phyloP scores from a whole-genome alignment of 2,329 filamentous ascomycete genomes.

The Cytospora chrysosperma region DNA sequence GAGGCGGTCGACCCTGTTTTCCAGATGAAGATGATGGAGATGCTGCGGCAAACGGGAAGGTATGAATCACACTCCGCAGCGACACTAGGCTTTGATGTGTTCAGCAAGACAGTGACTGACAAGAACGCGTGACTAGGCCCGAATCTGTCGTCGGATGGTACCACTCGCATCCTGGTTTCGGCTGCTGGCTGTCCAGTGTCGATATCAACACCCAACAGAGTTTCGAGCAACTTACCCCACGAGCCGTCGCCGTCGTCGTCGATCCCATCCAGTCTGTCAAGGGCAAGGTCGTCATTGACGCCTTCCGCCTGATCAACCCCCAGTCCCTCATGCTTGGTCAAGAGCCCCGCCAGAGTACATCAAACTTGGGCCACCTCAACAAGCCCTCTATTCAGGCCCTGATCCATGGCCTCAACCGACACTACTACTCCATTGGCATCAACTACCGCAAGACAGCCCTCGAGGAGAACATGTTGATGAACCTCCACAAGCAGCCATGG shows the following conservation, averaged over 20 bases:
- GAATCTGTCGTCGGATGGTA: slow-evolving; percentile 99
- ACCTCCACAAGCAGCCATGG: slow-evolving; percentile 99
- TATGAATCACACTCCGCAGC: slow-evolving; percentile 41
- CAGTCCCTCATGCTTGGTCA: slow-evolving; percentile 98
- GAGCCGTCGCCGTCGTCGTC: slow-evolving; percentile 95
- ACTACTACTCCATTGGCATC: slow-evolving; percentile 99
- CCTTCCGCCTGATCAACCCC: slow-evolving; percentile 97
- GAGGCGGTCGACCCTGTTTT: slow-evolving; percentile 98
- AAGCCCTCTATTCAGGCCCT: slow-evolving; percentile 99
- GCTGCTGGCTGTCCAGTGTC: slow-evolving; percentile 97
- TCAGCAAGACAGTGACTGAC: background rate
- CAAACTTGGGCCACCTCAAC: slow-evolving; percentile 95
- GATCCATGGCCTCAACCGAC: slow-evolving; percentile 95
- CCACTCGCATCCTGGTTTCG: slow-evolving; percentile 98
- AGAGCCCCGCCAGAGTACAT: slow-evolving; percentile 95
- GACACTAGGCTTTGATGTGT: background rate
- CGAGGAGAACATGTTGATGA: slow-evolving; percentile 99
- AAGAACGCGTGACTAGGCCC: slow-evolving; percentile 55
- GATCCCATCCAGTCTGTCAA: slow-evolving; percentile 99
- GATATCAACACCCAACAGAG: slow-evolving; percentile 99
- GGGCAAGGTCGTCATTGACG: slow-evolving; percentile 98
- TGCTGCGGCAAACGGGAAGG: slow-evolving; percentile 96
- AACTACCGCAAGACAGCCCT: slow-evolving; percentile 97
- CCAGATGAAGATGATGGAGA: slow-evolving; percentile 99
- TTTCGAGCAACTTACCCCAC: slow-evolving; percentile 97